Percentiles rank a stretch among this genome's conserved stretches.
These are phyloP conservation scores for Rhodotorula babjevae DNA, from an alignment of 768 basidiomycete genomes.

Conservation along the genomic window DNA sequence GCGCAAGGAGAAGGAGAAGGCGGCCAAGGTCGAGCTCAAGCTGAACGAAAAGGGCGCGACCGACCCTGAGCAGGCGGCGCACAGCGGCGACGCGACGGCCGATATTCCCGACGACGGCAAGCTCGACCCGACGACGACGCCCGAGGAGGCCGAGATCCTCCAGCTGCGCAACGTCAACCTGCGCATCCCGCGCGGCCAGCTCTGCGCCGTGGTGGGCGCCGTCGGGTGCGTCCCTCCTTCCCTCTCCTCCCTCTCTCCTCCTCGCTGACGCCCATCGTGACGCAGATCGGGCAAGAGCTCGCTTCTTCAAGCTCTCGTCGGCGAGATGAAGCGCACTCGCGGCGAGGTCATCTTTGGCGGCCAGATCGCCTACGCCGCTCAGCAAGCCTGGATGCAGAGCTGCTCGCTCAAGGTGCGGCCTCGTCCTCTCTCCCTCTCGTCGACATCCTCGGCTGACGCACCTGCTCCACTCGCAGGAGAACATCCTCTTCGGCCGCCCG, in stretches of 20 bases:
- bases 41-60: constrained; percentile 18
- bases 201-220: constrained; percentile 78
- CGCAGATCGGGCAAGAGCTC: constrained; percentile 58
- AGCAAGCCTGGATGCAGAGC: constrained; percentile 80
- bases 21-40: constrained; percentile 19
- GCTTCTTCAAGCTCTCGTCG: constrained; percentile 69
- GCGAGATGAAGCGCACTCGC: constrained; percentile 71
- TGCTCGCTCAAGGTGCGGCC: constrained; percentile 37
- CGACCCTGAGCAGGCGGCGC: constrained; percentile 18
- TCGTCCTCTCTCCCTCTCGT: not conserved
- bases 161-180: constrained; percentile 55
- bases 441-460: not conserved
- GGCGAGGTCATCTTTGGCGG: constrained; percentile 71
- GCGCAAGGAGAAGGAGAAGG: constrained; percentile 16
- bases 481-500: constrained; percentile 78
- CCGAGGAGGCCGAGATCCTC: constrained; percentile 7
- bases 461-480: constrained; percentile 59
- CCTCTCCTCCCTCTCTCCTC: constrained; percentile 4
- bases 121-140: not conserved
- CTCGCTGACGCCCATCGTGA: not conserved
- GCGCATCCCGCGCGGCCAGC: constrained; percentile 65
- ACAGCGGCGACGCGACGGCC: constrained; percentile 21
- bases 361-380: constrained; percentile 67
- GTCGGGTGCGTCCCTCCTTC: constrained; percentile 53
- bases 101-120: constrained; percentile 8